Evolutionary conservation across 148 eudicot species (phyloP).

Genomic region (Camellia lanceoleosa): DNA sequence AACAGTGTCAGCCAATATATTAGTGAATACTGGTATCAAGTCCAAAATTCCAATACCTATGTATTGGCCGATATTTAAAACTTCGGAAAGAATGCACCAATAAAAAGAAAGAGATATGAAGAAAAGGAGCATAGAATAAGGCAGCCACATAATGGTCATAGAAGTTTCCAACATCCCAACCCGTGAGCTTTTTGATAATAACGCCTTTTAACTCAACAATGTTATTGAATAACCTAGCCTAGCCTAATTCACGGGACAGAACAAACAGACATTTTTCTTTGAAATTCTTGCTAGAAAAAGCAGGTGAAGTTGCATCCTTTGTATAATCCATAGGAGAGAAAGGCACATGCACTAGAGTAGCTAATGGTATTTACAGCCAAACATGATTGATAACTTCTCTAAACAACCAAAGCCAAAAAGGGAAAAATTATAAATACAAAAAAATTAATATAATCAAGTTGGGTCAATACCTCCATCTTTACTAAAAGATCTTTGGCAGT

Average conservation of each 20-base stretch:
- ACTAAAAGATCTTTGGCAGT: slow-evolving; percentile 70
- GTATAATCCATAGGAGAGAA: background rate
- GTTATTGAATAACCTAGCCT: background rate
- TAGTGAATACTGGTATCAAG: too few relatives aligned
- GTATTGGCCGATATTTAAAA: too few relatives aligned
- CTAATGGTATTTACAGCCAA: slow-evolving; percentile 7
- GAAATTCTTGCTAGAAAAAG: background rate
- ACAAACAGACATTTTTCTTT: background rate
- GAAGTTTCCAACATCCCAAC: background rate
- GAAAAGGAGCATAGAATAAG: background rate
- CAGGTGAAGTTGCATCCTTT: background rate
- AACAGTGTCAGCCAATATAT: too few relatives aligned
- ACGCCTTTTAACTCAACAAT: background rate
- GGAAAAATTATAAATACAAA: background rate
- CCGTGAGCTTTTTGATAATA: background rate
- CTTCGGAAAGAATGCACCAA: background rate
- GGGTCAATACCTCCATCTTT: slow-evolving; percentile 63
- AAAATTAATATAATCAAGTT: background rate
- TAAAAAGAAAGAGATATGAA: background rate
- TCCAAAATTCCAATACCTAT: too few relatives aligned
- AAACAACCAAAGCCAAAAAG: background rate
- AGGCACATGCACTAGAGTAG: background rate
- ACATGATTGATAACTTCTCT: background rate
- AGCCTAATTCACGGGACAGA: background rate
- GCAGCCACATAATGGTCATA: background rate